A percentile compares a stretch with the other conserved stretches of the same genome.
phyloP scores from a whole-genome alignment of 2,329 filamentous ascomycete genomes.

The Epichloe coenophiala region DNA sequence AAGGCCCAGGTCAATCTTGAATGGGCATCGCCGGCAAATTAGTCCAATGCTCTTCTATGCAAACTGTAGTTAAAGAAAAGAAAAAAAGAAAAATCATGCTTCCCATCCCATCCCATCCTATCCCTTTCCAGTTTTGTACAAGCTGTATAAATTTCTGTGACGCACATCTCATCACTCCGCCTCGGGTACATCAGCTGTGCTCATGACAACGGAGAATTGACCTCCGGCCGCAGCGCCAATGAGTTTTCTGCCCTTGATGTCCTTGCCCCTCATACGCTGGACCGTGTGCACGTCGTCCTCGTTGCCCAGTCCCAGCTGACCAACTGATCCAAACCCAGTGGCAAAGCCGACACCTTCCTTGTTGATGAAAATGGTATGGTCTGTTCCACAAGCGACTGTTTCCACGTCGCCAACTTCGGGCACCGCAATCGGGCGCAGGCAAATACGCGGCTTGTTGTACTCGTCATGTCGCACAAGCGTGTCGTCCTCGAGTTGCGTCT shows the following conservation, averaged over 20 bases:
- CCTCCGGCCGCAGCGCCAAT: slow-evolving; percentile 75
- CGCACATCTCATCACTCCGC: neutral
- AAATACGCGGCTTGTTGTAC: slow-evolving; percentile 39
- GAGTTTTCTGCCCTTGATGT: slow-evolving; percentile 61
- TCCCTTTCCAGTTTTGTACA: neutral
- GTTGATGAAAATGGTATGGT: slow-evolving; percentile 62
- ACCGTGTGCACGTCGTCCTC: slow-evolving; percentile 70
- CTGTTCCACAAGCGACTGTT: slow-evolving; percentile 48
- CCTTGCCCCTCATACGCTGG: slow-evolving; percentile 73
- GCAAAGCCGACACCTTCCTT: slow-evolving; percentile 58
- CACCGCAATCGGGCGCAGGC: slow-evolving; percentile 1
- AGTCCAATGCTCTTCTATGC: neutral
- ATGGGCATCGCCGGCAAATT: neutral
- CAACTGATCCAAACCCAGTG: slow-evolving; percentile 71
- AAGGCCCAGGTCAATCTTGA: neutral
- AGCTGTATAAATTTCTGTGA: neutral
- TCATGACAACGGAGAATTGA: slow-evolving; percentile 60
- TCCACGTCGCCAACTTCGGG: slow-evolving; percentile 37
- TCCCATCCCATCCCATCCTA: neutral
- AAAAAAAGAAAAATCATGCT: neutral
- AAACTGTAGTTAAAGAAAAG: neutral
- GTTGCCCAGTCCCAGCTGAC: slow-evolving; percentile 65
- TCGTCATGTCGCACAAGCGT: slow-evolving; percentile 50
- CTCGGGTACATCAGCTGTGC: slow-evolving; percentile 16
- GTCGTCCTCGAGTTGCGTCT: slow-evolving; percentile 29